Percentiles rank a stretch among this genome's conserved stretches.
Evolutionary conservation across 768 basidiomycete genomes (phyloP).

Genomic region (Serendipita vermifera): DNA sequence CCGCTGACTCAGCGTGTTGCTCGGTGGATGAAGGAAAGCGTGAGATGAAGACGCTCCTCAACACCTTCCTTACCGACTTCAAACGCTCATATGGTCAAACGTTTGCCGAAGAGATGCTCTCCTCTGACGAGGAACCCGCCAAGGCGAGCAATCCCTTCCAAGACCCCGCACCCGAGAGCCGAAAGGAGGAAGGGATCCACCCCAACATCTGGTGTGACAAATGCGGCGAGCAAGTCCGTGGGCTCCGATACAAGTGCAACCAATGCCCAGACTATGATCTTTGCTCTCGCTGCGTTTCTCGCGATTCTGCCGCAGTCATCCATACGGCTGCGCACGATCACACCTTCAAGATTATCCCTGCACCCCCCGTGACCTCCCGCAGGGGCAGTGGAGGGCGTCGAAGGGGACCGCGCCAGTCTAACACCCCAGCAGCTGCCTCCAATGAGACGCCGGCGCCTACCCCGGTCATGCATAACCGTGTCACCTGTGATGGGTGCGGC

Average conservation of each 20-base stretch:
- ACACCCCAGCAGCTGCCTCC: neutral
- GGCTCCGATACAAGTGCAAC: slow-evolving; percentile 22
- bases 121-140: neutral
- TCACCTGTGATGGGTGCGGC: slow-evolving; percentile 57
- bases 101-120: slow-evolving; percentile 23
- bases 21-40: slow-evolving; percentile 33
- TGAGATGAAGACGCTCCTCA: slow-evolving; percentile 36
- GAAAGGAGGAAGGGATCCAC: slow-evolving; percentile 11
- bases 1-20: slow-evolving; percentile 28
- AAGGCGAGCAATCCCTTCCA: neutral
- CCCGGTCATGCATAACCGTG: slow-evolving; percentile 35
- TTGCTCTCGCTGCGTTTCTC: slow-evolving; percentile 1
- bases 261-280: slow-evolving; percentile 20
- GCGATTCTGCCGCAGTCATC: neutral
- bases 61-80: slow-evolving; percentile 43
- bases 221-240: slow-evolving; percentile 19
- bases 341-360: neutral
- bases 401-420: slow-evolving; percentile 1
- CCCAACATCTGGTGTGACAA: slow-evolving; percentile 20
- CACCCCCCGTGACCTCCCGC: neutral
- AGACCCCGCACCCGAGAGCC: neutral
- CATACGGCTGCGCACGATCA: neutral
- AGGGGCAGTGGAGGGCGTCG: slow-evolving; percentile 6
- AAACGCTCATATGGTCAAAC: slow-evolving; percentile 31
- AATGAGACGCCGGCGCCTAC: slow-evolving; percentile 13